Evolutionary conservation across 2,329 filamentous ascomycete genomes (phyloP), one percentile per base, ranked within the genome.

Genomic region (Beauveria rudraprayagi): DNA sequence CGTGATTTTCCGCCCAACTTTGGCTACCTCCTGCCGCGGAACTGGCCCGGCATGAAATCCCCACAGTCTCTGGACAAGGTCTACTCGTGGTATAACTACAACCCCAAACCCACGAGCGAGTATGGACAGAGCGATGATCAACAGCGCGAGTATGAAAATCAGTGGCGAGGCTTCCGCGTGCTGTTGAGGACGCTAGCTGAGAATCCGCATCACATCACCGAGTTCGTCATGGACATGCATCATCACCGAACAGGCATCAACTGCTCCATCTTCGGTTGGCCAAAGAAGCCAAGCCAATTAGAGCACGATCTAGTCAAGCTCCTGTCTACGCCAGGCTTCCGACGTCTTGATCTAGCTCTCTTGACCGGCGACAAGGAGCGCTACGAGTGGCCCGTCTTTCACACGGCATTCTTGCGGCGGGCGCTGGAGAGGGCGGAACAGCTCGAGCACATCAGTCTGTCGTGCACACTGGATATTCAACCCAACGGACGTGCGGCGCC

Each of bases 191-290:
- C 65, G 6, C 65, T 75, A 11, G 66, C 70, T 1, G 46, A 65
- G 56, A 56, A 66, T 7, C 46, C 67, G 1, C 63, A 70, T 26
- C 61, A 61, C 3, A 58, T 79, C 9, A 63, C 70, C 1, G 75
- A 76, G 48, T 64, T 79, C 3, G 40, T 71, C 6, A 19, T 78
- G 8, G 70, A 76, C 51, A 65, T 62, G 2, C 63, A 70, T 46
- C 56, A 65, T 7, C 61, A 73, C 9, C 9, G 57, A 2, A 73
- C 68, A 0, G 72, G 73, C 1, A 63, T 76, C 0, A 73, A 68
- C 14, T 70, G 65, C 37, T 63, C 61, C n/a, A 63, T 74, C 6
- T 73, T 75, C 55, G 65, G 68, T 8, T 14, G 65, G 43, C 62
- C 63, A 22, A 22, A 22, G 1, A 22, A 22, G 22, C 22, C 22